Conservation (phyloP, 164 flowering plant genomes). For the Magnolia sinica region DNA sequence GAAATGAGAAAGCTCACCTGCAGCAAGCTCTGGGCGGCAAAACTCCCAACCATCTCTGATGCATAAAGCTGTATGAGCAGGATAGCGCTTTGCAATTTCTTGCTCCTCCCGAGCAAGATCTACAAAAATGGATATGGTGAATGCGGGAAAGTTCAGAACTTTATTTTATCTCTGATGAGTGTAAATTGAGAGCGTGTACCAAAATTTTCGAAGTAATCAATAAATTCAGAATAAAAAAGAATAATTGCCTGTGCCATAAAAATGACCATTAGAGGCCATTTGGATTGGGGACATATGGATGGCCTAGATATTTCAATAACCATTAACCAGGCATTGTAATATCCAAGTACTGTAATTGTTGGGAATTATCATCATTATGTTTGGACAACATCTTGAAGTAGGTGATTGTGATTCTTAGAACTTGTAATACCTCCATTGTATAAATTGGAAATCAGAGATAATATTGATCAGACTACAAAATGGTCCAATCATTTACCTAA, state of each 20-base stretch:
- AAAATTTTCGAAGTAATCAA: neutral
- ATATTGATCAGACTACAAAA: no score
- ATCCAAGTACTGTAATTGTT: no score
- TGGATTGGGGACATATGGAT: neutral
- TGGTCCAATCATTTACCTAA: no score
- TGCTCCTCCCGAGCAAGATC: slow-evolving; percentile 81
- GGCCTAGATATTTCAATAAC: neutral
- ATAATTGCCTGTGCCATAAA: neutral
- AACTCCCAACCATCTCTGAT: slow-evolving; percentile 95
- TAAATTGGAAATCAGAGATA: no score
- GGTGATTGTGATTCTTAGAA: no score
- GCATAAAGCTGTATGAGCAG: slow-evolving; percentile 84
- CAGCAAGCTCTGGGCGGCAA: slow-evolving; percentile 80
- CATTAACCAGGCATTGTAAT: neutral
- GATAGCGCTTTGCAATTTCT: slow-evolving; percentile 77
- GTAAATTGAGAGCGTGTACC: neutral
- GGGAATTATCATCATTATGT: no score
- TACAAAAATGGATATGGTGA: slow-evolving; percentile 18
- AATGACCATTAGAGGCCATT: neutral
- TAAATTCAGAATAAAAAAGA: no score
- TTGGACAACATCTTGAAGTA: no score
- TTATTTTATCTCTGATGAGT: neutral
- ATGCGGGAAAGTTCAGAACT: neutral
- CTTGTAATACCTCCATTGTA: no score
- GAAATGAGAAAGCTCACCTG: slow-evolving; percentile 37